Evolutionary conservation across 1,139 yeast genomes (phyloP).

Genomic region (Candida gigantensis): DNA sequence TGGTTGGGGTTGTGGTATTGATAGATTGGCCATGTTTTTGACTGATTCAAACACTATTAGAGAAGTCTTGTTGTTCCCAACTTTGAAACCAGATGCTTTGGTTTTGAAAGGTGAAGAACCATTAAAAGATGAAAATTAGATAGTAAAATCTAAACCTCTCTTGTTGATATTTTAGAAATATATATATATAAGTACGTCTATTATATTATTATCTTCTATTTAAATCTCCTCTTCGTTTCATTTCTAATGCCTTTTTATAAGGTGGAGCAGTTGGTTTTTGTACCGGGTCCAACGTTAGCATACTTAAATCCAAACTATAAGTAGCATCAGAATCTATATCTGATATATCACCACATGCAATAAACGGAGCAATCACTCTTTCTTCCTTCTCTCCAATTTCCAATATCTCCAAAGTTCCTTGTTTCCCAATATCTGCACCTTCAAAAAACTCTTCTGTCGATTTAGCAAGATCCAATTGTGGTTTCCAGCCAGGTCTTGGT

Average conservation of each 20-base stretch:
- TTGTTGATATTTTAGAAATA: slow-evolving; percentile 2
- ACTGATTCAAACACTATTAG: slow-evolving; percentile 95
- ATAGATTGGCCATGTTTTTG: slow-evolving; percentile 96
- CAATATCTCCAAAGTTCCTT: neutral
- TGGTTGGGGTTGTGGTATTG: slow-evolving; percentile 99
- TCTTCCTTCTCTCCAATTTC: slow-evolving; percentile 26
- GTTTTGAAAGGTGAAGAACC: slow-evolving; percentile 39
- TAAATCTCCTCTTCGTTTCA: slow-evolving; percentile 74
- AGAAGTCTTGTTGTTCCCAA: slow-evolving; percentile 97
- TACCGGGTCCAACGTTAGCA: slow-evolving; percentile 76
- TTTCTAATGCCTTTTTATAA: slow-evolving; percentile 84
- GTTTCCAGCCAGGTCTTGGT: slow-evolving; percentile 83
- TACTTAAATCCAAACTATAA: slow-evolving; percentile 58
- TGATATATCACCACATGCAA: slow-evolving; percentile 90
- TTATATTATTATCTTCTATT: slow-evolving; percentile 26
- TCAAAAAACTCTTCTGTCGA: slow-evolving; percentile 84
- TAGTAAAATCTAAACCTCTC: neutral
- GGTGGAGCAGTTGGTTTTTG: slow-evolving; percentile 97
- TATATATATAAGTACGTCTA: neutral
- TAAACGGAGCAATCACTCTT: slow-evolving; percentile 76
- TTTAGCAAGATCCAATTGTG: slow-evolving; percentile 54
- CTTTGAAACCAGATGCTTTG: slow-evolving; percentile 87
- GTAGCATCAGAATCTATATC: slow-evolving; percentile 95
- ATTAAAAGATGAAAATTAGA: slow-evolving; percentile 9
- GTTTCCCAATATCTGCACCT: slow-evolving; percentile 54